phyloP scores from a whole-genome alignment of 305 asterid species.

The Fraxinus sp. region DNA sequence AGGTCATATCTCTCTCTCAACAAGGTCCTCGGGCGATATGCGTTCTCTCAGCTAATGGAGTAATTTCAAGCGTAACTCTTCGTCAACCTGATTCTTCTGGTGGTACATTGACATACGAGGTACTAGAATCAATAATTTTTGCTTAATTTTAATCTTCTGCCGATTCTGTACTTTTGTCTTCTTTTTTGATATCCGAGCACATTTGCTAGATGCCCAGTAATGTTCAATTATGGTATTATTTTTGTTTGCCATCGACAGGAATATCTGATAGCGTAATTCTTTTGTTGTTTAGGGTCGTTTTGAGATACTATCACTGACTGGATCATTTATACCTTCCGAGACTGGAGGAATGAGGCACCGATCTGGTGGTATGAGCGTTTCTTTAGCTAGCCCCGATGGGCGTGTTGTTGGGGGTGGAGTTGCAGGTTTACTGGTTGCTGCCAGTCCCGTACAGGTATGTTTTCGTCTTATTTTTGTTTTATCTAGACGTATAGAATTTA shows the following conservation, averaged over 20 bases:
- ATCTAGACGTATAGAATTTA: background rate
- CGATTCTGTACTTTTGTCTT: background rate
- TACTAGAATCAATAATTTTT: constrained; percentile 18
- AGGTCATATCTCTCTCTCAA: constrained; percentile 80
- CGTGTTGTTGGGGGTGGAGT: constrained; percentile 89
- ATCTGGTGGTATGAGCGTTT: constrained; percentile 83
- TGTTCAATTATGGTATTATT: background rate
- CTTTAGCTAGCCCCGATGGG: constrained; percentile 79
- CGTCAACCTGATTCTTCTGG: constrained; percentile 58
- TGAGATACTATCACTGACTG: constrained; percentile 73
- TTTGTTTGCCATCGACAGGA: background rate
- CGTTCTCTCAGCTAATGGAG: constrained; percentile 50
- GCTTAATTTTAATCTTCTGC: background rate
- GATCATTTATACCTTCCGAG: constrained; percentile 76
- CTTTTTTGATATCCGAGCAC: background rate
- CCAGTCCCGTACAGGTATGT: constrained; percentile 68
- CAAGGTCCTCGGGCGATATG: constrained; percentile 95
- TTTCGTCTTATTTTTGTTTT: background rate
- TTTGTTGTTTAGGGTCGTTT: constrained; percentile 57
- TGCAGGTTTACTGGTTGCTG: constrained; percentile 73
- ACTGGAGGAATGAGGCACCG: constrained; percentile 70
- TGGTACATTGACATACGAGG: constrained; percentile 56
- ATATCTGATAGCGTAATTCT: background rate
- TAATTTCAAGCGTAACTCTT: constrained; percentile 48
- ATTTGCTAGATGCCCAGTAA: background rate